Base-by-base conservation (phyloP, 1,284 basidiomycete genomes). In the Neonothopanus nambi region DNA sequence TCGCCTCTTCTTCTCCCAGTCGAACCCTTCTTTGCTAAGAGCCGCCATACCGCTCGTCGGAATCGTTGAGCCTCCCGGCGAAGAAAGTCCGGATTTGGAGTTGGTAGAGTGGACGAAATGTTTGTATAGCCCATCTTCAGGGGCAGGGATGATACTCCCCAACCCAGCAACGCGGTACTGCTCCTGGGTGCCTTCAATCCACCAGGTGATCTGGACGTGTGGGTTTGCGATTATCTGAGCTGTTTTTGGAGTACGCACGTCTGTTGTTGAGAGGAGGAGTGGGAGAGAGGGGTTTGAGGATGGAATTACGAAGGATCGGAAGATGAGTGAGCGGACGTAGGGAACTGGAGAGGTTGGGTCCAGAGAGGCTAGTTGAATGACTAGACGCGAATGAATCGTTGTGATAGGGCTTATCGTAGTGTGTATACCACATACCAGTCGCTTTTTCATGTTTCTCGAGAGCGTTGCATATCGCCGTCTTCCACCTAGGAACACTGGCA, bases 1-100 rank as follows among this genome's bases (percentile, higher is more conserved):
- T 20, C 68, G 55, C 9, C 87, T 73, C 66, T 81, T 77, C 33
- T 63, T 67, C 62, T 88, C 85, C 87, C 86, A 89, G 60, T 87
- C 79, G 52, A 79, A 78, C 8, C 69, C 30, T 8, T 33, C 30
- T 36, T 63, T 57, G 11, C 62, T 65, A 17, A 85, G 63, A 41
- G 65, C 66, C 1, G 67, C 66, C 23, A 77, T 61, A 3, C 73
- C 76, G 24, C 64, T 57, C 30, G 33, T 13, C 38, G n/a, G 24
- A 9, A 26, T 20, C 17, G n/a, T 17, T 20, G 35, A 17, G 6
- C 47, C 28, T 18, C 39, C 36, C 0, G 15, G 40, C 20, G 45
- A 38, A 58, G 33, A 59, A 57, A 37, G 51, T 35, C 54, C 63
- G 26, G 51, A 56, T 48, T 49, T 43, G 0, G 55, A 40, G 43